phyloP scores from a whole-genome alignment of 75 land plant genomes.

The Ceratopteris richardii region DNA sequence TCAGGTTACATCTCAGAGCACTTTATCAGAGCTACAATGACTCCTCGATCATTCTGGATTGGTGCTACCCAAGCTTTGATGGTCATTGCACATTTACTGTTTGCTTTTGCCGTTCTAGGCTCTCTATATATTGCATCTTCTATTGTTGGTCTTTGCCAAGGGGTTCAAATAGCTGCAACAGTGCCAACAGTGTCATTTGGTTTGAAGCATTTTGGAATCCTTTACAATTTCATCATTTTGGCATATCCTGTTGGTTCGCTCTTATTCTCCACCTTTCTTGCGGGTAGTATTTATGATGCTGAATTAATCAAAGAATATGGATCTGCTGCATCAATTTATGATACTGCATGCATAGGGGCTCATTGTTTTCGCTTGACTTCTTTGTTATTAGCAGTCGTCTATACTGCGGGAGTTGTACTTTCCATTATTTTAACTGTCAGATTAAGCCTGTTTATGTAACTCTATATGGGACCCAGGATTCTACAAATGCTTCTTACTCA shows the following conservation, averaged over 20 bases:
- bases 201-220: conserved; percentile 40
- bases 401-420: conserved; percentile 53
- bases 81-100: conserved; percentile 21
- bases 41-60: conserved; percentile 42
- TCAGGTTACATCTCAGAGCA: conserved; percentile 32
- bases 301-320: conserved; percentile 18
- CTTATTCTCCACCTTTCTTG: conserved; percentile 40
- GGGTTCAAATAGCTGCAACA: conserved; percentile 33
- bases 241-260: conserved; percentile 38
- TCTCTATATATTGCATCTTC: conserved; percentile 28
- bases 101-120: conserved; percentile 32
- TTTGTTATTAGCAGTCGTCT: conserved; percentile 54
- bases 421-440: conserved; percentile 46
- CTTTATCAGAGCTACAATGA: conserved; percentile 18
- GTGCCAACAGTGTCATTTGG: conserved; percentile 48
- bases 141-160: conserved; percentile 41
- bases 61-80: conserved; percentile 29
- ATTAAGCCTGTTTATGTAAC: conserved; percentile 65
- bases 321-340: background rate
- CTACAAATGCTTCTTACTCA: background rate
- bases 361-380: conserved; percentile 74
- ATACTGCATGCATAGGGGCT: conserved; percentile 43
- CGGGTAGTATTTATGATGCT: conserved; percentile 37
- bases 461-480: conserved; percentile 42
- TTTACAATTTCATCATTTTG: conserved; percentile 40